These are phyloP conservation scores for Kwoniella sp. DNA, from an alignment of 768 basidiomycete genomes.

Conservation along the genomic window DNA sequence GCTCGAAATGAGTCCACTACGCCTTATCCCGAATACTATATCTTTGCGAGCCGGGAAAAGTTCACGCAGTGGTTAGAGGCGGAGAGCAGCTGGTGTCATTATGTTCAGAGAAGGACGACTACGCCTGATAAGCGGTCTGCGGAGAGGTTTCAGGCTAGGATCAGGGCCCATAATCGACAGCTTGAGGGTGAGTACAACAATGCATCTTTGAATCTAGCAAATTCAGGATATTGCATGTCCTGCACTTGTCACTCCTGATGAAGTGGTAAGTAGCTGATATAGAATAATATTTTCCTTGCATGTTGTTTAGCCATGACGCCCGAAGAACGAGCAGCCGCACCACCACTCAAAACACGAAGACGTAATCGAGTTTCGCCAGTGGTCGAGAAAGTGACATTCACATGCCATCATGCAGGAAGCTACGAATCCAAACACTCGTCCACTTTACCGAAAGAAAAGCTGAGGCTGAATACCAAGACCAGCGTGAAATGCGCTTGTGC, in stretches of 20 bases:
- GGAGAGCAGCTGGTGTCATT: slow-evolving; percentile 52
- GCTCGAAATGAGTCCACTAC: slow-evolving; percentile 28
- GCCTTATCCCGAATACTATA: slow-evolving; percentile 32
- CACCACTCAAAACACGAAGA: slow-evolving; percentile 41
- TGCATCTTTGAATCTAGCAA: too few relatives aligned
- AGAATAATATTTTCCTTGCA: too few relatives aligned
- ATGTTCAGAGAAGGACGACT: slow-evolving; percentile 47
- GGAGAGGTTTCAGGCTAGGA: slow-evolving; percentile 42
- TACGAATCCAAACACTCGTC: slow-evolving; percentile 42
- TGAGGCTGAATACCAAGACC: slow-evolving; percentile 47
- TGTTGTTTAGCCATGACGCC: slow-evolving; percentile 40
- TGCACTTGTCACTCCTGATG: too few relatives aligned
- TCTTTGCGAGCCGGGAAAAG: slow-evolving; percentile 26
- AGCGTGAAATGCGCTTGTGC: slow-evolving; percentile 48
- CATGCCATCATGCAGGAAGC: slow-evolving; percentile 50
- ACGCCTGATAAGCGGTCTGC: slow-evolving; percentile 47
- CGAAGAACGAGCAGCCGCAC: slow-evolving; percentile 33
- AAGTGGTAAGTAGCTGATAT: too few relatives aligned
- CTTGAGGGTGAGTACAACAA: slow-evolving; percentile 37
- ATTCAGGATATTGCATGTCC: too few relatives aligned
- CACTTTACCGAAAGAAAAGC: slow-evolving; percentile 33
- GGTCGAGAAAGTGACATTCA: slow-evolving; percentile 48
- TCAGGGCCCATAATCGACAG: slow-evolving; percentile 29
- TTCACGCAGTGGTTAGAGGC: slow-evolving; percentile 43
- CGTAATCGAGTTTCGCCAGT: slow-evolving; percentile 38